Percentiles rank a stretch among this genome's conserved stretches.
These are phyloP conservation scores for Picea mariana DNA, from an alignment of 83 land plant species.

Conservation along the genomic window DNA sequence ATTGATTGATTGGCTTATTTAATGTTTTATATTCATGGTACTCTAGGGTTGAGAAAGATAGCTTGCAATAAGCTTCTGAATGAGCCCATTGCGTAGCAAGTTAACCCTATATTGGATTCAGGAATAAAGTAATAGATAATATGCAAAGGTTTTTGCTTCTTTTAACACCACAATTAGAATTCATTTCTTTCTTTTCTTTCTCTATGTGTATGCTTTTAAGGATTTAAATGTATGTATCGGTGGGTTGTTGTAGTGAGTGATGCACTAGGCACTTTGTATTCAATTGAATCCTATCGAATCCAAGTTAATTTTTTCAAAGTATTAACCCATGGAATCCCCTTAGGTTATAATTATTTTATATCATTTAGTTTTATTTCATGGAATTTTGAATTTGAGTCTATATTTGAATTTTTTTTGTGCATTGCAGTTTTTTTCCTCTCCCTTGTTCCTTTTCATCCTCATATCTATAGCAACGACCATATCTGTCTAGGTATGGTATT, in stretches of 20 bases:
- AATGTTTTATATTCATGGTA: too few relatives aligned
- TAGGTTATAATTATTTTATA: conserved; percentile 20
- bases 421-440: conserved; percentile 38
- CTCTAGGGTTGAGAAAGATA: conserved; percentile 12
- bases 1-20: too few relatives aligned
- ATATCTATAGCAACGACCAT: too few relatives aligned
- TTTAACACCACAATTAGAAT: too few relatives aligned
- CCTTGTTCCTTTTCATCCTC: too few relatives aligned
- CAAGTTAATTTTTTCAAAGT: conserved; percentile 51
- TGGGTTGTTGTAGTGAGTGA: conserved; percentile 47
- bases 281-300: conserved; percentile 39
- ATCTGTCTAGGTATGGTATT: too few relatives aligned
- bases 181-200: too few relatives aligned
- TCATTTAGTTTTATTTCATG: too few relatives aligned
- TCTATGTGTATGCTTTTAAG: too few relatives aligned
- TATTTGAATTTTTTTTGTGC: background rate
- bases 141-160: conserved; percentile 14
- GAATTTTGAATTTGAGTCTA: too few relatives aligned
- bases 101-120: conserved; percentile 29
- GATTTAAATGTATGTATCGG: background rate
- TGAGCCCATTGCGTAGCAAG: conserved; percentile 29
- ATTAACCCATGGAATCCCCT: conserved; percentile 57
- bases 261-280: conserved; percentile 46
- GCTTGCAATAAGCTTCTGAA: conserved; percentile 28
- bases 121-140: conserved; percentile 23